These are phyloP conservation scores for Protomyces inundatus DNA, from an alignment of 1,139 yeast species.

Conservation along the genomic window DNA sequence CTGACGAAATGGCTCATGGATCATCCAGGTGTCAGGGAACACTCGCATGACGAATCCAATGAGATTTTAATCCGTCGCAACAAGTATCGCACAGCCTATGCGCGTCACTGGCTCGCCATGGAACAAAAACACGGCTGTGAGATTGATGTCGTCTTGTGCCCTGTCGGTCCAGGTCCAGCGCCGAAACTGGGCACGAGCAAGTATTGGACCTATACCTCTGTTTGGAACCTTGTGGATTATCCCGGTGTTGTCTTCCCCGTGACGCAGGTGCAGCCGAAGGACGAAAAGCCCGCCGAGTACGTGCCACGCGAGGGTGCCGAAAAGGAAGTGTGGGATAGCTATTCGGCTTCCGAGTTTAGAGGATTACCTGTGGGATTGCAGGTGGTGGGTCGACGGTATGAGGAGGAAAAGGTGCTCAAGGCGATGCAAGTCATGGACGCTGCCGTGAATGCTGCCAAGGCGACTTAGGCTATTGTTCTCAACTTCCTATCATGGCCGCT, in stretches of 20 bases:
- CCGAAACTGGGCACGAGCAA: constrained; percentile 60
- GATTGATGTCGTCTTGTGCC: constrained; percentile 63
- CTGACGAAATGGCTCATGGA: constrained; percentile 34
- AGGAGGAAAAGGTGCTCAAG: constrained; percentile 47
- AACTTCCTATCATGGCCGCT: too few species aligned
- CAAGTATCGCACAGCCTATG: constrained; percentile 46
- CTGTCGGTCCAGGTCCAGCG: constrained; percentile 67
- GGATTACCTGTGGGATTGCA: constrained; percentile 66
- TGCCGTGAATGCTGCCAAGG: not conserved
- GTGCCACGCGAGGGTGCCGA: constrained; percentile 42
- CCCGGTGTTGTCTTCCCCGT: constrained; percentile 55
- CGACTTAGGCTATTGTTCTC: too few species aligned
- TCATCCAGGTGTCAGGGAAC: constrained; percentile 27
- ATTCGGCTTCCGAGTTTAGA: constrained; percentile 53
- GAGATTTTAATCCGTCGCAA: constrained; percentile 38
- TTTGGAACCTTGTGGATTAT: constrained; percentile 54
- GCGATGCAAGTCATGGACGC: constrained; percentile 33
- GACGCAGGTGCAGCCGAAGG: constrained; percentile 43
- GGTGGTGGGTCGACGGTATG: constrained; percentile 52
- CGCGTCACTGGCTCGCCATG: constrained; percentile 33
- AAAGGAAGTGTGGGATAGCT: constrained; percentile 43
- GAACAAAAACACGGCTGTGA: constrained; percentile 8
- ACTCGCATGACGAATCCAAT: constrained; percentile 41
- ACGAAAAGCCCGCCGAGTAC: constrained; percentile 33
- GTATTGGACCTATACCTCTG: constrained; percentile 52